Evolutionary conservation across 768 basidiomycete species (phyloP).

Genomic region (Phaeolepiota aurea): DNA sequence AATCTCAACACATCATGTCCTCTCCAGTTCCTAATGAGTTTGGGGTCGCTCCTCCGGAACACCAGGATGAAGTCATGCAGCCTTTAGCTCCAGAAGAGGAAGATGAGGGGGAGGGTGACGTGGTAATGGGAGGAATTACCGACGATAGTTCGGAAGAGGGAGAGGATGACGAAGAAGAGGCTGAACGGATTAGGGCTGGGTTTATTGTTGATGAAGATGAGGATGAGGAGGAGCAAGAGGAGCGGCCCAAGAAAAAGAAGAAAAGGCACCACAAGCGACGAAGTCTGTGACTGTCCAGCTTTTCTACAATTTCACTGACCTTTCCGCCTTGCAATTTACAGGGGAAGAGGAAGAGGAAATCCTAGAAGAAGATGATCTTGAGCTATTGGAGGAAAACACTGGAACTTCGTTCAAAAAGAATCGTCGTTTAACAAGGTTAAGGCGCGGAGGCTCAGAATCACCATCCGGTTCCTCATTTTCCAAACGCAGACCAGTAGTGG

Average conservation of each 20-base stretch:
- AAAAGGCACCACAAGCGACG: slow-evolving; percentile 47
- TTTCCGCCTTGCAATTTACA: slow-evolving; percentile 8
- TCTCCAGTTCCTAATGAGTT: slow-evolving; percentile 35
- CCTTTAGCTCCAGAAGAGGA: slow-evolving; percentile 41
- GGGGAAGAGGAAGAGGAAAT: slow-evolving; percentile 51
- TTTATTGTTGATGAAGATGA: slow-evolving; percentile 92
- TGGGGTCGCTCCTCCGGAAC: slow-evolving; percentile 18
- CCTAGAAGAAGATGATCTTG: slow-evolving; percentile 92
- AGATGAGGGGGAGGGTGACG: slow-evolving; percentile 50
- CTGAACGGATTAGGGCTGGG: slow-evolving; percentile 67
- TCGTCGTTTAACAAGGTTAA: slow-evolving; percentile 57
- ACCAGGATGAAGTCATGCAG: slow-evolving; percentile 55
- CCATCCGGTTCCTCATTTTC: slow-evolving; percentile 56
- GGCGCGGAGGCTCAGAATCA: slow-evolving; percentile 69
- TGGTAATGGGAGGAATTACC: slow-evolving; percentile 41
- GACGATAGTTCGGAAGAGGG: slow-evolving; percentile 88
- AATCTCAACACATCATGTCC: slow-evolving; percentile 38
- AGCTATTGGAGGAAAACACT: slow-evolving; percentile 82
- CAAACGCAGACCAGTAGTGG: slow-evolving; percentile 48
- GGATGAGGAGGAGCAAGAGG: slow-evolving; percentile 72
- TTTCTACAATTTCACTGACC: slow-evolving; percentile 1
- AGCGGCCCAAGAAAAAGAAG: slow-evolving; percentile 37
- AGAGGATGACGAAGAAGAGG: slow-evolving; percentile 89
- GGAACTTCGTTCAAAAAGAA: slow-evolving; percentile 67
- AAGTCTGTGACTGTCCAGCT: slow-evolving; percentile 30